Base-by-base conservation (phyloP, 805 yeast species). In the Wilhelminamyces savonicus region DNA sequence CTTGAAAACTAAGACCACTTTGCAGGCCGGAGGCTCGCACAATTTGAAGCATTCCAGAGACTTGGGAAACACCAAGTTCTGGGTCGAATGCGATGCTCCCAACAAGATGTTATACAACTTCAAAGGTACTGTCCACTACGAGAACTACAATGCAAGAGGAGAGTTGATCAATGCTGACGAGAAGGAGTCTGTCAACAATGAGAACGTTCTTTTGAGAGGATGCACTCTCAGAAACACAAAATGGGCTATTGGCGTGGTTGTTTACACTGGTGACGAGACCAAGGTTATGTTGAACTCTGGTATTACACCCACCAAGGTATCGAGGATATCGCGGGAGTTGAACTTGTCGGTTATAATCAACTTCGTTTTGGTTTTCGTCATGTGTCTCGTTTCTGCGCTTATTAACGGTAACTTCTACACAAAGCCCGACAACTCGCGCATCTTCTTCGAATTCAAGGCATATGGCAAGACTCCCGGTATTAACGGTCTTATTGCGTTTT, bases 271-370 rank as follows among this genome's bases (percentile, higher is more conserved):
- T 32, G 50, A 55, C 21, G 90, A 82, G 44, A 69, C 87, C 8
- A 83, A 82, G 54, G 78, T 83, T 35, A 78, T 82, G 78, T 56
- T 83, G 37, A 82, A 83, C 50, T 68, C 88, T 3, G 92, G 92
- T 29, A 67, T 71, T 16, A 82, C 92, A 0, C 94, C 94, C 7
- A 74, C 80, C 2, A 82, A 82, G 50, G 68, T 74, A 27, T 76
- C 84, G 7, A 67, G 74, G 42, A 74, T 82, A 29, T 67, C 84
- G 1, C 62, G 74, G 23, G 81, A 79, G 40, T 67, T 83, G 43
- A 83, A 82, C 50, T 54, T 74, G 26, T 78, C 79, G 28, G 87
- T 82, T 19, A 43, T 75, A 17, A 60, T 73, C 50, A 82, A 82
- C 48, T 82, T 82, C 47, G 39, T 61, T 3, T 54, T 79, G 21